A percentile compares a stretch with the other conserved stretches of the same genome.
phyloP scores from a whole-genome alignment of 2,329 filamentous ascomycete species.

The Exophiala aquamarina region DNA sequence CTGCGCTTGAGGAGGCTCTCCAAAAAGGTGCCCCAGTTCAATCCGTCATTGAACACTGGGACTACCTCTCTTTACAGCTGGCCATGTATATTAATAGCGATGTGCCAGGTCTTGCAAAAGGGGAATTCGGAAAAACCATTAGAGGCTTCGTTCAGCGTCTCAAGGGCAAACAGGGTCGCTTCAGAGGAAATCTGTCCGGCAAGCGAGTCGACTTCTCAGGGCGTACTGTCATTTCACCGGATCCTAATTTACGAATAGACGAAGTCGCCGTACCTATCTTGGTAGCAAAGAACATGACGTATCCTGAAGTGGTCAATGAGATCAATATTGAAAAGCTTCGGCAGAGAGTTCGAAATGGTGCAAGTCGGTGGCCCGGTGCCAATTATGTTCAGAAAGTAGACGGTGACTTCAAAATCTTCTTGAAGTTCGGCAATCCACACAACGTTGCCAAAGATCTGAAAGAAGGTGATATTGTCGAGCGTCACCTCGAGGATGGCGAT shows the following conservation, averaged over 20 bases:
- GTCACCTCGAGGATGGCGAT: slow-evolving; percentile 92
- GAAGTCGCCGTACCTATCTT: slow-evolving; percentile 88
- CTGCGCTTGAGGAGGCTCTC: slow-evolving; percentile 78
- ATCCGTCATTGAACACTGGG: slow-evolving; percentile 97
- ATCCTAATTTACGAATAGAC: slow-evolving; percentile 90
- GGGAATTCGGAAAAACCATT: slow-evolving; percentile 82
- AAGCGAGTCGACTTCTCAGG: slow-evolving; percentile 99
- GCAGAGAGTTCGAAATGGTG: slow-evolving; percentile 72
- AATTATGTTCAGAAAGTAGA: slow-evolving; percentile 76
- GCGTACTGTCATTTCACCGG: slow-evolving; percentile 94
- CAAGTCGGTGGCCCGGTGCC: slow-evolving; percentile 80
- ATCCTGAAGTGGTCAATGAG: slow-evolving; percentile 81
- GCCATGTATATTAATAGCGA: slow-evolving; percentile 99
- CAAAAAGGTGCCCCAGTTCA: slow-evolving; percentile 80
- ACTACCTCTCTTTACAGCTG: slow-evolving; percentile 91
- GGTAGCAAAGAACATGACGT: slow-evolving; percentile 95
- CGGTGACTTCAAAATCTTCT: slow-evolving; percentile 67
- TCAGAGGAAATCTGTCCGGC: slow-evolving; percentile 93
- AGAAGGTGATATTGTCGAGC: slow-evolving; percentile 86
- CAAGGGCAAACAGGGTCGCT: slow-evolving; percentile 96
- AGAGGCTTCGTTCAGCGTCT: slow-evolving; percentile 92
- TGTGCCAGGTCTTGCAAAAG: slow-evolving; percentile 86
- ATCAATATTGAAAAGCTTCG: slow-evolving; percentile 84
- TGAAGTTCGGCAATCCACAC: slow-evolving; percentile 73
- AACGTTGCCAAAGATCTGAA: slow-evolving; percentile 71